Evolutionary conservation across 768 basidiomycete species (phyloP), one percentile per base, ranked within the genome.

Genomic region (Sistotremastrum niveocremeum): DNA sequence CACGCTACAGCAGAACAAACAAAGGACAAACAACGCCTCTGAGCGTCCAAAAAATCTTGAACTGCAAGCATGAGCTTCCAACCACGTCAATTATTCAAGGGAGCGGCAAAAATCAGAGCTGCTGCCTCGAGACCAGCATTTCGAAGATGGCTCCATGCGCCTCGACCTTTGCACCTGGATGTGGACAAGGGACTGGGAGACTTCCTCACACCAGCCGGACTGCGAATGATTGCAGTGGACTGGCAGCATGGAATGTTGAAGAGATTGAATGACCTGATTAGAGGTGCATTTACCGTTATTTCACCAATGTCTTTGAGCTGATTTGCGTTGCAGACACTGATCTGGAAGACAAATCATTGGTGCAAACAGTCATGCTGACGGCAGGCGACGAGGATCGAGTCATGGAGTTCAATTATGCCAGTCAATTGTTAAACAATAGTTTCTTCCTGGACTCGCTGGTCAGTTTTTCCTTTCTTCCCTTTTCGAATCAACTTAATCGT

Each of bases 401-500:
- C 1, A 63, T 93, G 44, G 76, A 77, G 29, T 98, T 91, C 64
- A 94, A 86, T 63, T 90, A 93, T 57, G 90, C 93, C 3, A 84
- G 84, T 51, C 74, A 88, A 41, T 87, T 94, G 4, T 67, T 97
- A 50, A 99, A 98, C 66, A 98, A 95, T 62, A 79, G 80, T 54
- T 98, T 88, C 73, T 98, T 98, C 71, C 72, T 99, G 31, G 74
- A 86, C 52, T 72, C 71, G 47, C 70, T 99, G 36, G 94, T 97
- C 60, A 44, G 89, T 71, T 37, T 29, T 20, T 29, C 42, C 44
- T 35, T 39, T 9, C 33, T 33, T 34, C n/a, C 46, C 38, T 10
- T 20, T 10, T n/a, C 45, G 8, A 33, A 20, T 34, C 37, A 50
- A 51, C 41, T 37, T 50, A 54, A 29, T 50, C 44, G 20, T 39